phyloP scores from a whole-genome alignment of 441 rosid genomes.

The Bocquillonia castaneifolia region DNA sequence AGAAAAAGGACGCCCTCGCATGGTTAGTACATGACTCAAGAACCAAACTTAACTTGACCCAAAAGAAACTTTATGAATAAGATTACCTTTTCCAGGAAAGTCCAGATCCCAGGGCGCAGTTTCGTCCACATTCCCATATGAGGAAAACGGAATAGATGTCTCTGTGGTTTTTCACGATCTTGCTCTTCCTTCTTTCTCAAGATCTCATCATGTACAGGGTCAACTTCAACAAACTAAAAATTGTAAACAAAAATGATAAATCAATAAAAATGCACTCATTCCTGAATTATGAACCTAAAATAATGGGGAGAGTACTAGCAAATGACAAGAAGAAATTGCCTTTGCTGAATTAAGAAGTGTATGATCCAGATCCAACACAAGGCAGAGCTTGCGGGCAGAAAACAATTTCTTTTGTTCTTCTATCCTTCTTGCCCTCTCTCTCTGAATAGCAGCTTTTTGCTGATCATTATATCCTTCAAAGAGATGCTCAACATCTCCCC shows the following conservation, averaged over 20 bases:
- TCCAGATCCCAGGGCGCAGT: constrained; percentile 97
- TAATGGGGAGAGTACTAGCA: background rate
- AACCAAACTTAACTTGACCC: background rate
- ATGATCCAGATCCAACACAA: constrained; percentile 96
- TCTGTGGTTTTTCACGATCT: constrained; percentile 78
- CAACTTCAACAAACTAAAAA: constrained; percentile 83
- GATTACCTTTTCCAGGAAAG: constrained; percentile 79
- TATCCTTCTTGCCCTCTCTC: constrained; percentile 85
- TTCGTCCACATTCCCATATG: constrained; percentile 99
- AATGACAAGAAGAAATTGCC: constrained; percentile 35
- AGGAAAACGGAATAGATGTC: constrained; percentile 86
- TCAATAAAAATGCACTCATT: constrained; percentile 8
- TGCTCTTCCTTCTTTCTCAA: constrained; percentile 94
- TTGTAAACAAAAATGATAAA: constrained; percentile 3
- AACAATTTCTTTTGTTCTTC: constrained; percentile 97
- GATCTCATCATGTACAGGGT: constrained; percentile 73
- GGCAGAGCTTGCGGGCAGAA: constrained; percentile 79
- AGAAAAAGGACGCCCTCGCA: constrained; percentile 18
- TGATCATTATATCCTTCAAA: constrained; percentile 84
- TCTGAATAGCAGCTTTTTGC: constrained; percentile 90
- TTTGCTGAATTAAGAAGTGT: constrained; percentile 99
- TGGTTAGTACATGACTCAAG: constrained; percentile 17
- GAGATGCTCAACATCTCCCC: constrained; percentile 92
- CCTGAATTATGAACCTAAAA: background rate
- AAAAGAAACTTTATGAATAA: constrained; percentile 2